Evolutionary conservation across 805 yeast genomes (phyloP), one percentile per base, ranked within the genome.

Genomic region (Nakazawaea populi): DNA sequence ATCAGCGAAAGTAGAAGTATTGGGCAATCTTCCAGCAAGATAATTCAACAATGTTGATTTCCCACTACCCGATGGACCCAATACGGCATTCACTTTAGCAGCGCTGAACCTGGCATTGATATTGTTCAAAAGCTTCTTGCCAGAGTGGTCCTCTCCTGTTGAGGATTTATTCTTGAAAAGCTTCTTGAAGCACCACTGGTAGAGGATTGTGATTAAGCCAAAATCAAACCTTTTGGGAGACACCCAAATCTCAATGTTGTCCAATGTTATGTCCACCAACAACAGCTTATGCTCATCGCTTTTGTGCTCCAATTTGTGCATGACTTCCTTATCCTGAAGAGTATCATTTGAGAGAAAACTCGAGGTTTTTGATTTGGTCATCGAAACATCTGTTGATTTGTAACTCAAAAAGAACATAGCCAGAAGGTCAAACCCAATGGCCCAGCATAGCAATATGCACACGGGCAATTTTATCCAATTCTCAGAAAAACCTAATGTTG

Each of bases 11-110:
- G 58, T 65, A 1, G 75, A 70, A 12, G 24, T 42, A 4, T 18
- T 41, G 10, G 67, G 65, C 8, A 83, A 62, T 48, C 94, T 71
- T 27, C 83, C 80, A 24, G 94, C 82, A 18, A 86, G 67, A 37
- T 75, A 66, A 60, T 83, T 86, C 55, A 86, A 65, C 42, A 87
- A 61, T 0, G 91, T 80, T 0, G 89, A 82, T 59, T 86, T 86
- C 8, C 92, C 94, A 0, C 87, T 80, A 0, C 92, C 92, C 1
- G 90, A 85, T 0, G 92, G 91, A 0, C 94, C 94, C 83, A 86
- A 78, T 42, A 86, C 84, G 4, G 84, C 88, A 60, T 84, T 86
- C 8, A 87, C 69, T 41, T 77, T 71, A 12, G 83, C 81, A 2
- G 82, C 73, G 31, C 67, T 65, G 58, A 85, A 83, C 6, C 58